Percentiles rank a stretch among this genome's conserved stretches.
phyloP scores from a whole-genome alignment of 768 basidiomycete genomes.

The Trametes meyenii region DNA sequence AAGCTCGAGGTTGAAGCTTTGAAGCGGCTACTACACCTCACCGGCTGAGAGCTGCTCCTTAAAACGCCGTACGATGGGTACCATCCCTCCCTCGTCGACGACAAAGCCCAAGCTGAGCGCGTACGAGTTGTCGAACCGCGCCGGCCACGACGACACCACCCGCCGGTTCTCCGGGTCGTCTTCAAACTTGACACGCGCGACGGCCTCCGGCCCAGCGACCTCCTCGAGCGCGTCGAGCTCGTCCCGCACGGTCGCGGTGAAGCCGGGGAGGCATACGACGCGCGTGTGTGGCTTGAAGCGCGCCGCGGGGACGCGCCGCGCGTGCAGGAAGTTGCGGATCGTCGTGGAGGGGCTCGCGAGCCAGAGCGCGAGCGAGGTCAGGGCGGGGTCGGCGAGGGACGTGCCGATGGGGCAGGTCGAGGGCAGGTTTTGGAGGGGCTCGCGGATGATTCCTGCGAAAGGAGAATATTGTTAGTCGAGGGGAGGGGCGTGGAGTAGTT shows the following conservation, averaged over 20 bases:
- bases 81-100: slow-evolving; percentile 51
- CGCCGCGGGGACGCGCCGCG: slow-evolving; percentile 48
- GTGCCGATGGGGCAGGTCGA: slow-evolving; percentile 57
- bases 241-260: slow-evolving; percentile 57
- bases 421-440: slow-evolving; percentile 54
- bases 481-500: background rate
- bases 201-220: slow-evolving; percentile 51
- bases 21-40: slow-evolving; percentile 19
- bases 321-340: slow-evolving; percentile 54
- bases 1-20: too few relatives aligned
- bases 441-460: slow-evolving; percentile 51
- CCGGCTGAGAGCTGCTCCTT: slow-evolving; percentile 34
- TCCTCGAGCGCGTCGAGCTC: slow-evolving; percentile 55
- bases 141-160: slow-evolving; percentile 53
- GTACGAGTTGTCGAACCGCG: slow-evolving; percentile 48
- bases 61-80: slow-evolving; percentile 45
- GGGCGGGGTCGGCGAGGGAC: slow-evolving; percentile 44
- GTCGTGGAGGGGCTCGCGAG: slow-evolving; percentile 54
- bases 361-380: slow-evolving; percentile 49
- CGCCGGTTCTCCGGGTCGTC: slow-evolving; percentile 46
- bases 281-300: slow-evolving; percentile 49
- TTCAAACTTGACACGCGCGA: slow-evolving; percentile 50
- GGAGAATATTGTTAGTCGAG: background rate
- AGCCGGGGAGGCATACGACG: slow-evolving; percentile 61
- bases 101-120: slow-evolving; percentile 46